A percentile compares a stretch with the other conserved stretches of the same genome.
Evolutionary conservation across 2,329 filamentous ascomycete genomes (phyloP).

Genomic region (Fonsecaea pedrosoi): DNA sequence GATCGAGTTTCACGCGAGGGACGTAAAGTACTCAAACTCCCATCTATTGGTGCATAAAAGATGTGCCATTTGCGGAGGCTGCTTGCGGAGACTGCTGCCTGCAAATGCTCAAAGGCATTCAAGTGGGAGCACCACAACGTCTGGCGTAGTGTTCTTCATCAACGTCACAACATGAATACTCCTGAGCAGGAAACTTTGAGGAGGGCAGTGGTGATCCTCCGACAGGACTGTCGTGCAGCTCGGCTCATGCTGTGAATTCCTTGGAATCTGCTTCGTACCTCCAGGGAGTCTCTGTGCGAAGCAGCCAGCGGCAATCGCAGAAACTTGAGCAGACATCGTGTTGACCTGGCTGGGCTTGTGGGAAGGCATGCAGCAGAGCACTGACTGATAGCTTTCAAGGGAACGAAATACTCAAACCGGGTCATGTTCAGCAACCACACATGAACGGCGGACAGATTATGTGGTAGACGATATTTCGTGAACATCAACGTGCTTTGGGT

Average conservation of each 20-base stretch:
- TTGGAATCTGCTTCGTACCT: neutral
- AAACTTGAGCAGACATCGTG: neutral
- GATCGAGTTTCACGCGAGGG: neutral
- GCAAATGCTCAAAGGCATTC: neutral
- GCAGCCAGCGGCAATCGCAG: neutral
- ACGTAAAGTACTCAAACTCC: neutral
- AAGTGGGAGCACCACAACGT: neutral
- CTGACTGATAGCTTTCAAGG: neutral
- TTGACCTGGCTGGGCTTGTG: neutral
- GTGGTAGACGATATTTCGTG: neutral
- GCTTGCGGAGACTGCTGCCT: neutral
- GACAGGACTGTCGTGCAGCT: neutral
- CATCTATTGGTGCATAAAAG: neutral
- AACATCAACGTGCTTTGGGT: constrained; percentile 3
- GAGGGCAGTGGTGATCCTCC: neutral
- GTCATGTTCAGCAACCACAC: neutral
- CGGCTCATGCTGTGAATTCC: neutral
- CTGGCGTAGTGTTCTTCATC: neutral
- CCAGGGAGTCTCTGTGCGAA: neutral
- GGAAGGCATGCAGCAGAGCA: neutral
- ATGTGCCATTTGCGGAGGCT: neutral
- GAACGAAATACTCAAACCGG: neutral
- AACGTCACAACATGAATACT: neutral
- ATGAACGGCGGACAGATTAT: neutral
- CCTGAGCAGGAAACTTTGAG: neutral